Evolutionary conservation across 2,329 filamentous ascomycete species (phyloP), one percentile per base, ranked within the genome.

Genomic region (Pseudocercospora macadamiae): DNA sequence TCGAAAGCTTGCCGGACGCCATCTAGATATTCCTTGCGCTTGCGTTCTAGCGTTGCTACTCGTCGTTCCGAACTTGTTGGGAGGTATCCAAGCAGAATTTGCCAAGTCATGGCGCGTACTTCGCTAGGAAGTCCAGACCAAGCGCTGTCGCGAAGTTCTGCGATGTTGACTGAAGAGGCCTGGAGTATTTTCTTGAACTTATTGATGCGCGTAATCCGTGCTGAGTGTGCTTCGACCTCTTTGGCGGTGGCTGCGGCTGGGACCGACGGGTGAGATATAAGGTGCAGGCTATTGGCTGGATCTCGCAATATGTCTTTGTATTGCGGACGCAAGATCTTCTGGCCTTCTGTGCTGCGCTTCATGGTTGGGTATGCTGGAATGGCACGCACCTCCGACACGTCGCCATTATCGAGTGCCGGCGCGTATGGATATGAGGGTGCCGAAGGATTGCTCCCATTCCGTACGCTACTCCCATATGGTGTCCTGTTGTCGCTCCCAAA

Each of bases 21-120:
- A 67, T 99, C 95, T 1, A 97, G 79, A 71, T 99, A 99, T 74
- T 99, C 96, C 72, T 93, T 97, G 52, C 95, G 86, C 75, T 99
- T 99, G 59, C 95, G 83, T 73, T 99, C 95, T 8, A 99, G 81
- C 0, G 93, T 95, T 0, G 90, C 85, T 6, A 97, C 90, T 54
- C 96, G 86, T 63, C 95, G 84, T 73, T 99, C 96, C 68, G 92
- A 96, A 71, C 92, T 97, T n/a, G 93, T 96, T 1, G 96, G 95
- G 3, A 99, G 83, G 74, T 99, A 99, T 58, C 93, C 95, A 21
- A 99, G 85, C 18, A 99, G 82, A 21, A 99, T 82, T 75, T 97
- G 93, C 95, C 95, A 99, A n/a, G 93, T 95, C 89, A 99, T 97
- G 51, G 95, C 91, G 56, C 96, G 90, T 16, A 99, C 92, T 78